phyloP scores from a whole-genome alignment of 495 filamentous ascomycete genomes.

The Neurospora sp. region DNA sequence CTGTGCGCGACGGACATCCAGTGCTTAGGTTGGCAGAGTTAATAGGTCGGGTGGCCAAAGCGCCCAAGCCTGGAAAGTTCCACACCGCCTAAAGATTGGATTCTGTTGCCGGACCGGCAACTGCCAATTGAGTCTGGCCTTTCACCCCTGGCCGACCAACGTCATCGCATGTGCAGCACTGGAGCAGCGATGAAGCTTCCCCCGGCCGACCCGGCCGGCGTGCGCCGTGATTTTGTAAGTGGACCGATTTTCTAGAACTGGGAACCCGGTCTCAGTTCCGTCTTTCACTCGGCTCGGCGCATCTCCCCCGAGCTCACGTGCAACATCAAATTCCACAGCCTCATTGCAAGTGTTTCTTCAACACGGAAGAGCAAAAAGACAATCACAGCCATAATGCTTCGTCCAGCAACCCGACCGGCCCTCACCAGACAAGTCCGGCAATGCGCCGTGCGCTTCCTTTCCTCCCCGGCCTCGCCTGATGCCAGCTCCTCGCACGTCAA shows the following conservation, averaged over 20 bases:
- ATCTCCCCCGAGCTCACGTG: neutral
- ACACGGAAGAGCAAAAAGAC: neutral
- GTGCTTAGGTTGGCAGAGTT: neutral
- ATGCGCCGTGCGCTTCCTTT: slow-evolving; percentile 1
- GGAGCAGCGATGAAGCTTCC: neutral
- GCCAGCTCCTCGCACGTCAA: slow-evolving; percentile 1
- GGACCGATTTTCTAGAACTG: neutral
- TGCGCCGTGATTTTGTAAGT: neutral
- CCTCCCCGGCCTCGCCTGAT: slow-evolving; percentile 1
- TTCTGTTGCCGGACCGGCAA: neutral
- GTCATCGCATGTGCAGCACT: neutral
- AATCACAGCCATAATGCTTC: neutral
- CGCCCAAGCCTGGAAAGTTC: neutral
- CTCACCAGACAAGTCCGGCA: neutral
- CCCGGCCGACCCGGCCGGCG: neutral
- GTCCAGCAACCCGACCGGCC: neutral
- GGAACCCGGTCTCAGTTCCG: neutral
- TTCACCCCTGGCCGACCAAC: neutral
- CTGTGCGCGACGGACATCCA: neutral
- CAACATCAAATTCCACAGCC: neutral
- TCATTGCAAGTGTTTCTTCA: neutral
- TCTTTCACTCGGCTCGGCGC: neutral
- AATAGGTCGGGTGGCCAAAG: neutral
- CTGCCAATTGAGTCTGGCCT: too few species aligned
- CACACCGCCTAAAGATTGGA: neutral